Base-by-base conservation (phyloP, 1,284 basidiomycete genomes). In the Moesziomyces sp. region DNA sequence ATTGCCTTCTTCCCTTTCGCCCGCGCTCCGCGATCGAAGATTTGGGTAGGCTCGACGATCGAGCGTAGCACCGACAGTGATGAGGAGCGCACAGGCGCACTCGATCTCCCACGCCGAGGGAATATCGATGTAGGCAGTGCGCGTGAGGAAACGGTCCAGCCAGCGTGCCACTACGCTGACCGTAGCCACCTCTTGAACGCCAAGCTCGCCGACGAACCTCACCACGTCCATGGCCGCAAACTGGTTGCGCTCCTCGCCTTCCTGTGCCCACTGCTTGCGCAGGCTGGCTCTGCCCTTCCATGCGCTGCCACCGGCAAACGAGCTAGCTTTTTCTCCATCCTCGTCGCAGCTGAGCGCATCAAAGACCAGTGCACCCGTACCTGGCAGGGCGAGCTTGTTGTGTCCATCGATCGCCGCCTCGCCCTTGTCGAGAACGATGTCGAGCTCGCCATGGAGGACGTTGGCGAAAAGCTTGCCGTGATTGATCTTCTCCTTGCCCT, bases 51-150 rank as follows among this genome's bases (percentile, higher is more conserved):
- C 11, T 9, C 53, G 21, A 5, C 52, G 47, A 21, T 80, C 78
- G 3, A 80, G 55, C 48, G 57, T 55, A 5, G 58, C 30, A 1
- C 78, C 78, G 18, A 70, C 58, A 1, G 70, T 78, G 35, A 76
- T 58, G 52, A 80, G 60, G 2, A 80, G 65, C 8, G 75, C 76
- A 51, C 77, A 80, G 9, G 65, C 77, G 46, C 76, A 72, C 33
- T 79, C 78, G 33, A 80, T 68, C 56, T 80, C 78, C 61, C 67
- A 80, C 0, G 46, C 35, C 4, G 78, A 80, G n/a, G 78, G 78
- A 7, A 80, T 62, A 28, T 59, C 76, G 10, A 59, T 65, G 52
- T 62, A 60, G 21, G 72, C 73, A 1, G 78, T 80, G 43, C 74
- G 59, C 19, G 60, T 46, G n/a, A 80, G 64, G 19, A 79, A 70